Evolutionary conservation across 345 rosid species (phyloP).

Genomic region (Heritiera fomes): DNA sequence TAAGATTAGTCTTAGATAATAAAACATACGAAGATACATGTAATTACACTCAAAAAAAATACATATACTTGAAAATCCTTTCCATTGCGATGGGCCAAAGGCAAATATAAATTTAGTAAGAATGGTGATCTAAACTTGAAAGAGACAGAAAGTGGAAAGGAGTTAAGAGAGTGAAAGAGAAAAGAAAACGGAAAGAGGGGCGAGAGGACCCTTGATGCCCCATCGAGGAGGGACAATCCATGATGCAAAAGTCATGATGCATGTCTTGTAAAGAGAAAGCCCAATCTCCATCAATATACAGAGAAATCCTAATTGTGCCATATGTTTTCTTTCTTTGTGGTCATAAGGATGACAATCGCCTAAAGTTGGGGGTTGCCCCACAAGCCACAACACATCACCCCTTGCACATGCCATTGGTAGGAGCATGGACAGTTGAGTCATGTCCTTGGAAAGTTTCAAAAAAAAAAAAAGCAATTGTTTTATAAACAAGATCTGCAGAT

Average conservation of each 20-base stretch:
- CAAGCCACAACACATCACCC: constrained; percentile 31
- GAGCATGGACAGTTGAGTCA: constrained; percentile 42
- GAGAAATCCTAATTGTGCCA: constrained; percentile 5
- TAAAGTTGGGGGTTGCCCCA: constrained; percentile 31
- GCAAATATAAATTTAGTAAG: no score
- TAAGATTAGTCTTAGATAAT: no score
- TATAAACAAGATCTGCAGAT: no score
- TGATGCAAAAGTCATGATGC: constrained; percentile 59
- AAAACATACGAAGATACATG: no score
- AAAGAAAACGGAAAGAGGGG: neutral
- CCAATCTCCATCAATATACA: constrained; percentile 43
- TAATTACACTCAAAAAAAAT: no score
- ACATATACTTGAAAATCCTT: no score
- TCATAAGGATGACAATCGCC: constrained; percentile 29
- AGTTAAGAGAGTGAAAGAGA: neutral
- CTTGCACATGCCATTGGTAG: constrained; percentile 37
- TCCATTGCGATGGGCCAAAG: no score
- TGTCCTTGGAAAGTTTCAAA: constrained; percentile 32
- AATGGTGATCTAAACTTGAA: neutral
- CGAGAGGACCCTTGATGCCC: neutral
- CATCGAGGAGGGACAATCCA: constrained; percentile 51
- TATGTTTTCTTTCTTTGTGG: neutral
- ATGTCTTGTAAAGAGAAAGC: constrained; percentile 56
- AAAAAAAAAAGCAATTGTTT: neutral
- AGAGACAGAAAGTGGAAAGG: constrained; percentile 6